Conservation (phyloP, 1,284 basidiomycete genomes). For the Heterobasidion occidentale region DNA sequence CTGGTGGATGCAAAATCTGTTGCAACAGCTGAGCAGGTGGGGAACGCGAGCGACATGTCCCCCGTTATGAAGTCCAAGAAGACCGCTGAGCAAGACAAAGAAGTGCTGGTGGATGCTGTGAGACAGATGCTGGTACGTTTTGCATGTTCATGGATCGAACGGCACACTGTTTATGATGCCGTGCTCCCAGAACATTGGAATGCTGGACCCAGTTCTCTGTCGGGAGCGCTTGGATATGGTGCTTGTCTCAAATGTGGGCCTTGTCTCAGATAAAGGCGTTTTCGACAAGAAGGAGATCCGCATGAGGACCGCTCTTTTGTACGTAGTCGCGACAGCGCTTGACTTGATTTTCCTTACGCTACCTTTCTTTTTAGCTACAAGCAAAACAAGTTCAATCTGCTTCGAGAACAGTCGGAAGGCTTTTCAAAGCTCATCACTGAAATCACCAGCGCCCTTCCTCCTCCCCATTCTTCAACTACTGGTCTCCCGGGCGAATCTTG, state of each 20-base stretch:
- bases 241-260: conserved; percentile 50
- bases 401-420: conserved; percentile 96
- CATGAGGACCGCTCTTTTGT: conserved; percentile 74
- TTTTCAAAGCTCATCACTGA: conserved; percentile 90
- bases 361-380: conserved; percentile 63
- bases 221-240: conserved; percentile 65
- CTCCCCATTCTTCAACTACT: conserved; percentile 55
- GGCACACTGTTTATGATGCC: background rate
- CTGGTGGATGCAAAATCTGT: conserved; percentile 45
- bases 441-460: conserved; percentile 72
- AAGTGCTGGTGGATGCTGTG: conserved; percentile 47
- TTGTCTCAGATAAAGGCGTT: conserved; percentile 52
- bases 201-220: conserved; percentile 53
- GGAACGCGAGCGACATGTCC: conserved; percentile 21
- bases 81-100: conserved; percentile 54
- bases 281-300: conserved; percentile 74
- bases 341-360: background rate
- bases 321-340: conserved; percentile 25
- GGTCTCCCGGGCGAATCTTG: conserved; percentile 54
- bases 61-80: conserved; percentile 32
- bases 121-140: conserved; percentile 57
- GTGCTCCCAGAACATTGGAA: conserved; percentile 34
- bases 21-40: conserved; percentile 19
- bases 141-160: too few relatives aligned
- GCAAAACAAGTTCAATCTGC: conserved; percentile 96